Evolutionary conservation across 2,329 filamentous ascomycete genomes (phyloP).

Genomic region (Microcyclosporella mali): DNA sequence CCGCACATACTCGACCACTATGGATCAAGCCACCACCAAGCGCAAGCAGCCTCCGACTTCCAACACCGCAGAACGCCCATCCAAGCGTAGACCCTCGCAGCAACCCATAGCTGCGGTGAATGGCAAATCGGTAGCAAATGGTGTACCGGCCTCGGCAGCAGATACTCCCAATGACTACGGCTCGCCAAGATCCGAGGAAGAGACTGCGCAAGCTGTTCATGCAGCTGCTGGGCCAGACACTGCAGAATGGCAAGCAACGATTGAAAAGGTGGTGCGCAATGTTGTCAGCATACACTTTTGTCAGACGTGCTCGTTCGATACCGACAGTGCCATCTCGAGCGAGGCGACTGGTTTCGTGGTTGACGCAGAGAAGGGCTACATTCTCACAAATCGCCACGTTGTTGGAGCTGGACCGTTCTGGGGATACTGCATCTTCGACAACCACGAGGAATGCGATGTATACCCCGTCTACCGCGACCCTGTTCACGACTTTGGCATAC

Average conservation of each 20-base stretch:
- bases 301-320: slow-evolving; percentile 96
- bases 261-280: slow-evolving; percentile 87
- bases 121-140: slow-evolving; percentile 23
- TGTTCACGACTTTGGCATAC: slow-evolving; percentile 95
- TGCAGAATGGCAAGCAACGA: slow-evolving; percentile 90
- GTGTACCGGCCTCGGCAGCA: slow-evolving; percentile 24
- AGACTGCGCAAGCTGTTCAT: slow-evolving; percentile 38
- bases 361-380: slow-evolving; percentile 79
- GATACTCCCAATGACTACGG: slow-evolving; percentile 32
- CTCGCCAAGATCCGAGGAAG: slow-evolving; percentile 40
- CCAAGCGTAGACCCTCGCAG: slow-evolving; percentile 27
- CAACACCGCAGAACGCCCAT: slow-evolving; percentile 27
- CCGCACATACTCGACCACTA: slow-evolving; percentile 6
- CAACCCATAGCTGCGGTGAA: slow-evolving; percentile 17
- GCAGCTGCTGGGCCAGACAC: slow-evolving; percentile 52
- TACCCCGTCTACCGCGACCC: slow-evolving; percentile 96
- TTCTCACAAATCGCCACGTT: slow-evolving; percentile 62
- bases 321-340: slow-evolving; percentile 86
- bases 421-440: slow-evolving; percentile 97
- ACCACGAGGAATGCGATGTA: slow-evolving; percentile 93
- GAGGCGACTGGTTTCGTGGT: slow-evolving; percentile 98
- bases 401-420: slow-evolving; percentile 94
- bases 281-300: slow-evolving; percentile 99
- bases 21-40: slow-evolving; percentile 28
- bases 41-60: slow-evolving; percentile 33